A percentile compares a stretch with the other conserved stretches of the same genome.
These are phyloP conservation scores for Saturnispora mendoncae DNA, from an alignment of 805 yeast species.

Conservation along the genomic window DNA sequence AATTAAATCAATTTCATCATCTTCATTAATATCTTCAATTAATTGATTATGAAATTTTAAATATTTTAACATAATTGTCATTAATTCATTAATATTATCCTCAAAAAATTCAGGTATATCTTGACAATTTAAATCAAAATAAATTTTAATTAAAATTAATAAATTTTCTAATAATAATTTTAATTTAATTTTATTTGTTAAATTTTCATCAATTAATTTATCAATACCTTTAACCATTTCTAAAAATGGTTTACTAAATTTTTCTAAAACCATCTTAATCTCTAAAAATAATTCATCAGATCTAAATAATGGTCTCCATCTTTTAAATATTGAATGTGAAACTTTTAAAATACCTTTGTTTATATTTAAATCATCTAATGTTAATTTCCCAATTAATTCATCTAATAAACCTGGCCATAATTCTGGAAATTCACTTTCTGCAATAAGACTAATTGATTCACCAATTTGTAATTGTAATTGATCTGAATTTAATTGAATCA, in stretches of 20 bases:
- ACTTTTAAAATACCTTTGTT: conserved; percentile 84
- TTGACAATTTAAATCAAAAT: conserved; percentile 91
- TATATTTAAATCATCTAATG: conserved; percentile 54
- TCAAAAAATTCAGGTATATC: conserved; percentile 98
- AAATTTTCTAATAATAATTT: conserved; percentile 58
- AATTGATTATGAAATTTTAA: conserved; percentile 49
- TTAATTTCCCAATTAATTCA: conserved; percentile 59
- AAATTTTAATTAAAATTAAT: conserved; percentile 66
- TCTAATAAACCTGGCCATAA: conserved; percentile 75
- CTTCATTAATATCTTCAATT: conserved; percentile 51
- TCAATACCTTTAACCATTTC: conserved; percentile 62
- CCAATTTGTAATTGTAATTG: conserved; percentile 88
- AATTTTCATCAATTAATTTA: conserved; percentile 41
- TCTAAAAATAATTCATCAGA: conserved; percentile 85
- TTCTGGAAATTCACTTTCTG: conserved; percentile 93
- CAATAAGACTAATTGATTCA: conserved; percentile 85
- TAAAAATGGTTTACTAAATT: conserved; percentile 74
- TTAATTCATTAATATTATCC: conserved; percentile 69
- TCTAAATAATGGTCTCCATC: conserved; percentile 93
- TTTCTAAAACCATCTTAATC: conserved; percentile 76
- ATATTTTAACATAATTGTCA: conserved; percentile 78
- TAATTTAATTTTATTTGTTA: conserved; percentile 41
- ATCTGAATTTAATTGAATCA: conserved; percentile 66
- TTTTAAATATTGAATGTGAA: conserved; percentile 90
- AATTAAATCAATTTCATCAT: conserved; percentile 58